Percentiles rank a stretch among this genome's conserved stretches.
Evolutionary conservation across 169 alveolate genomes (phyloP).

Genomic region (Babesia sp.): DNA sequence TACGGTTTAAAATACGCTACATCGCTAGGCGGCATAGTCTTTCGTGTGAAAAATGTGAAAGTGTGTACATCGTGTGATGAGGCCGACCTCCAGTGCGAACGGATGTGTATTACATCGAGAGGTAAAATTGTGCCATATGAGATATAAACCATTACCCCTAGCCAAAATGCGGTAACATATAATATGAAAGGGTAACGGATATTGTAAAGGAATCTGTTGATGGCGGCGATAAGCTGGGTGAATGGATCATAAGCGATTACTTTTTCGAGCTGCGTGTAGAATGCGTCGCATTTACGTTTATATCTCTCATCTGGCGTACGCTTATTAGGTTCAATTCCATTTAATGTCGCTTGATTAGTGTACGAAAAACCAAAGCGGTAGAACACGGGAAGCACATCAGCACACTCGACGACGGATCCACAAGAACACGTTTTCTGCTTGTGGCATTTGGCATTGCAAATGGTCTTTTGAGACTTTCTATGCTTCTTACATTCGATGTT

Average conservation of each 20-base stretch:
- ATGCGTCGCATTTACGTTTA: background rate
- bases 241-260: background rate
- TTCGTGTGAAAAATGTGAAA: too few relatives aligned
- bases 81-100: constrained; percentile 5
- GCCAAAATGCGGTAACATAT: background rate
- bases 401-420: background rate
- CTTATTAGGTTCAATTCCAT: background rate
- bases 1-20: too few relatives aligned
- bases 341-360: background rate
- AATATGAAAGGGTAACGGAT: background rate
- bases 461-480: background rate
- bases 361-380: background rate
- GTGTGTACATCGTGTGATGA: too few relatives aligned
- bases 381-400: constrained; percentile 1
- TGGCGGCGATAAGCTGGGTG: background rate
- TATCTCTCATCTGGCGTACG: background rate
- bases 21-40: too few relatives aligned
- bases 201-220: background rate
- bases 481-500: background rate
- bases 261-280: background rate
- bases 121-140: background rate
- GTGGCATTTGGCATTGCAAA: background rate
- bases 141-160: background rate
- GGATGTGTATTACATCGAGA: background rate
- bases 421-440: background rate